phyloP scores from a whole-genome alignment of 768 basidiomycete genomes.

The Pleurotus ostreatus region DNA sequence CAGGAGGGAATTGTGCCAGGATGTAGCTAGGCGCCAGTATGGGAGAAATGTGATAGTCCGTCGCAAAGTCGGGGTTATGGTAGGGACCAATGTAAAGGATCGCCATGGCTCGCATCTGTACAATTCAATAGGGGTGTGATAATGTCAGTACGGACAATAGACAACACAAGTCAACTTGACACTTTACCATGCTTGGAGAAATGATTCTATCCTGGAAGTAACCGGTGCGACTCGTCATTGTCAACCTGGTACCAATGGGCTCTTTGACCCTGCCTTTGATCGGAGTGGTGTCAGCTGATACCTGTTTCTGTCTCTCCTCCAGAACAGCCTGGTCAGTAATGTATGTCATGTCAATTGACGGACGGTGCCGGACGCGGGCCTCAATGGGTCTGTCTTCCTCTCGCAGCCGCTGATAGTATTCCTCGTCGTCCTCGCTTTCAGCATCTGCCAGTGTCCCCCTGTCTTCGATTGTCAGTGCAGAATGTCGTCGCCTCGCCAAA shows the following conservation, averaged over 20 bases:
- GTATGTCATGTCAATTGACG: neutral
- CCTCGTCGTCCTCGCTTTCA: conserved; percentile 49
- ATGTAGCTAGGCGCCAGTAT: conserved; percentile 81
- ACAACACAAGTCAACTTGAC: neutral
- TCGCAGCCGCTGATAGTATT: conserved; percentile 40
- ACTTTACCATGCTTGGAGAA: conserved; percentile 89
- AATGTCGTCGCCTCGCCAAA: conserved; percentile 5
- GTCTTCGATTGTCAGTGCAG: conserved; percentile 31
- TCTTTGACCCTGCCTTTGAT: conserved; percentile 35
- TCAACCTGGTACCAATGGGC: conserved; percentile 81
- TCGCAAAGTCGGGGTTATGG: conserved; percentile 89
- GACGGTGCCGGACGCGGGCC: conserved; percentile 55
- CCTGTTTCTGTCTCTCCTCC: conserved; percentile 47
- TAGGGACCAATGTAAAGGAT: conserved; percentile 94
- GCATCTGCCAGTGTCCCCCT: conserved; percentile 50
- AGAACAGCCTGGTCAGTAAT: conserved; percentile 32
- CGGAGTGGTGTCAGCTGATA: conserved; percentile 33
- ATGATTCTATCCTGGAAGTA: conserved; percentile 94
- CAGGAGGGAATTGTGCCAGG: conserved; percentile 89
- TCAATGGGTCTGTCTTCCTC: conserved; percentile 76
- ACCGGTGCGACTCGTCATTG: conserved; percentile 93
- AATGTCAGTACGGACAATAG: neutral
- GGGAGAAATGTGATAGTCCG: conserved; percentile 95
- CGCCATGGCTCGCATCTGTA: conserved; percentile 99
- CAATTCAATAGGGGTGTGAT: conserved; percentile 5